Base-by-base conservation (phyloP, 2,329 filamentous ascomycete species). In the Fusarium multiceps region DNA sequence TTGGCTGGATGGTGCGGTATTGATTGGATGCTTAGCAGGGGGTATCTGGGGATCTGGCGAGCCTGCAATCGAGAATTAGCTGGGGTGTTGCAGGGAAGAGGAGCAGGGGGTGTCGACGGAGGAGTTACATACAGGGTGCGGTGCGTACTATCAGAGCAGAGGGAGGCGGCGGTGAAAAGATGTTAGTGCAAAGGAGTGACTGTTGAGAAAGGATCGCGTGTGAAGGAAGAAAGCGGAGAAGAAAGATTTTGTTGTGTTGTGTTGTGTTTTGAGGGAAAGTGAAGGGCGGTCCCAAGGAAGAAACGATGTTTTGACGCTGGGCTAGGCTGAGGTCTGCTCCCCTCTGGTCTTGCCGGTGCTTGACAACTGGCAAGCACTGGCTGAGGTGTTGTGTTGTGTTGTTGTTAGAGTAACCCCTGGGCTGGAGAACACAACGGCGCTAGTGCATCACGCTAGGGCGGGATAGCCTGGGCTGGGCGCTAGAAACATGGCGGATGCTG, bases 281-380 rank as follows among this genome's bases (percentile, higher is more conserved):
- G 45, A 64, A 68, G 66, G 69, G 46, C 49, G 48, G 45, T 51
- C 42, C 49, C 42, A 46, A 57, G 63, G 63, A 71, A 50, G 72
- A 73, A 71, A 69, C 75, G 73, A 43, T 66, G 73, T 75, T 75
- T 73, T 60, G 68, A 62, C 28, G 20, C 41, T 63, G 58, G 47
- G n/a, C 59, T 66, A n/a, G 34, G 21, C 30, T 51, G 30, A 50
- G 21, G 18, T 37, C 34, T n/a, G 6, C 32, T 51, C n/a, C 2
- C 18, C 30, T 37, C 34, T 41, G 13, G 18, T 37, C 34, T 37
- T n/a, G 49, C 25, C 37, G 8, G 23, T 41, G 34, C 46, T 20
- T 58, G 45, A n/a, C 51, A 71, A 32, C 53, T 65, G 63, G 55
- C 59, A 56, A 40, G 63, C 68, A 71, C 63, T 59, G 67, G 46